Evolutionary conservation across 2,329 filamentous ascomycete genomes (phyloP), one percentile per base, ranked within the genome.

Genomic region (Ceratocystis ficicola): DNA sequence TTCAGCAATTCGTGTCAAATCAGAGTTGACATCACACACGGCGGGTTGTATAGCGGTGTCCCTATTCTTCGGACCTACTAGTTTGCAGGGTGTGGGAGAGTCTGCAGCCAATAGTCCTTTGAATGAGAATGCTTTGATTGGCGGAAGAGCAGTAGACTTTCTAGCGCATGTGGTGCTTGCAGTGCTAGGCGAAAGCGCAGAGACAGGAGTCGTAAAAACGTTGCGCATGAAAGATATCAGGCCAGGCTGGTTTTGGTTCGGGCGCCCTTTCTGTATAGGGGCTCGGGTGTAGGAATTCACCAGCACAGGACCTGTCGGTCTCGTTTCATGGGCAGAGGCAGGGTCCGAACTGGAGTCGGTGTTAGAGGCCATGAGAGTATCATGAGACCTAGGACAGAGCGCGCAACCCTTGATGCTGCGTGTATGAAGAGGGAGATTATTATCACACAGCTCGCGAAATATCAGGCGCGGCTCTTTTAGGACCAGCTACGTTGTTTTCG

Each of bases 71-170:
- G 44, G 46, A 20, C 20, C 48, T 46, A 5, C 30, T 22, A 28
- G 44, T 7, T 22, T 63, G n/a, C 15, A 5, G 20, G 41, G 15
- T 20, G 22, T 22, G 36, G 30, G 1, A 5, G 48, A 20, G 3
- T 8, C 52, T 50, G 1, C 75, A 75, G 68, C 79, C 77, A 87
- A 80, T 71, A 86, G 85, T 68, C 80, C 82, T 72, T 83, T 85
- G 75, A 86, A 86, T 64, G 79, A 83, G 70, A 86, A 87, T 12
- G 83, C 84, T 68, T 86, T 83, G 17, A 86, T 73, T 0, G 84
- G 82, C 0, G 84, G 84, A 12, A 86, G 76, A 7, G 44, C 48
- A n/a, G 64, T 50, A 48, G 32, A 44, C 5, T 41, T 30, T 62
- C 7, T 48, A 17, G 25, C 44, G 25, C 8, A 41, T 41, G 30